Conservation (phyloP, 305 asterid genomes). For the Andrographis paniculata region DNA sequence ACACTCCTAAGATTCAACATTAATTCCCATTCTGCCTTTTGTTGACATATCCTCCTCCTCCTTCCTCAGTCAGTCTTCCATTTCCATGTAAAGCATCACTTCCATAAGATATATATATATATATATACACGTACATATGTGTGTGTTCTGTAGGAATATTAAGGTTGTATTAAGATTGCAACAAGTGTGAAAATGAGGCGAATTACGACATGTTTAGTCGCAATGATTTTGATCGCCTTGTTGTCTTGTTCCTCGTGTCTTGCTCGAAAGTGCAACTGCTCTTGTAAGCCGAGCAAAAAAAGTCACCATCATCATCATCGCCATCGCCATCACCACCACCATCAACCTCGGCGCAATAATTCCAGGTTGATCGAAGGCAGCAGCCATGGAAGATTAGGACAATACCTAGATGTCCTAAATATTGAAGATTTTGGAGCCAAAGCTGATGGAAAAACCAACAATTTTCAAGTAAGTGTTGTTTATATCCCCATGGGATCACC, state of each 20-base stretch:
- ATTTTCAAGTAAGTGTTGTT: conserved; percentile 46
- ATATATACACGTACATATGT: conserved; percentile 7
- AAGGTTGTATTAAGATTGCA: background rate
- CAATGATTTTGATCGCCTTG: conserved; percentile 21
- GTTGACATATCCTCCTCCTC: too few relatives aligned
- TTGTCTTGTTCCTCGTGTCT: conserved; percentile 25
- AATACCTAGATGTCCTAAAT: conserved; percentile 18
- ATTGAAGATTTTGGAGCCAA: conserved; percentile 71
- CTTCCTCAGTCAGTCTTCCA: background rate
- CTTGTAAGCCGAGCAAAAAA: too few relatives aligned
- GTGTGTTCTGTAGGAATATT: background rate
- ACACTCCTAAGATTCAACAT: too few relatives aligned
- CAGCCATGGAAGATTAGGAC: background rate
- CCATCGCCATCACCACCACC: too few relatives aligned
- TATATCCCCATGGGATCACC: too few relatives aligned
- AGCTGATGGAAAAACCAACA: conserved; percentile 53
- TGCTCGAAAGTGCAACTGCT: conserved; percentile 8
- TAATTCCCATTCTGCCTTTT: too few relatives aligned
- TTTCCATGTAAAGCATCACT: background rate
- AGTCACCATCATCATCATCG: too few relatives aligned
- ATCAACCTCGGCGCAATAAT: too few relatives aligned
- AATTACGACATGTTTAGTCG: conserved; percentile 5
- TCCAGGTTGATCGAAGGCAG: too few relatives aligned
- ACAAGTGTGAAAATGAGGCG: conserved; percentile 21
- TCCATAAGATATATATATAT: conserved; percentile 6